Base-by-base conservation (phyloP, 2,329 filamentous ascomycete species). In the Trichophyton rubrum region DNA sequence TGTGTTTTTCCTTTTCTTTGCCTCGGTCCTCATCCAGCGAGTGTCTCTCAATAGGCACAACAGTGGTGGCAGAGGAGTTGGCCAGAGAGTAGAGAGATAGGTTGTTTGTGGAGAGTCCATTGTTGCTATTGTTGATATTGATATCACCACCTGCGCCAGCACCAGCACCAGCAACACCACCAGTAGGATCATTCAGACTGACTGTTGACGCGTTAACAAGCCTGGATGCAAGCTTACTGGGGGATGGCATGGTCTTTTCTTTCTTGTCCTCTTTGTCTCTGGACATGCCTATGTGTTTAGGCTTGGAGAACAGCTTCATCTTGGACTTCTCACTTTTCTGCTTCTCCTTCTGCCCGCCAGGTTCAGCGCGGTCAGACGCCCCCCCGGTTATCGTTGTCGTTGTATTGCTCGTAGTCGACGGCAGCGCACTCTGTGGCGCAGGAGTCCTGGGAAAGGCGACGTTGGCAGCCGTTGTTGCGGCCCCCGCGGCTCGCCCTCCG, bases 231-330 rank as follows among this genome's bases (percentile, higher is more conserved):
- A 81, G 74, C 66, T 81, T 82, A 59, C 79, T 82, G 0, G 84
- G 84, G 6, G 83, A 85, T 0, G 83, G 82, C 35, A 83, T 68
- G 1, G 79, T 76, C 58, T 79, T 79, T 22, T 79, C 74, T 64
- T 78, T 80, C 47, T 80, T 75, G 62, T 77, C 65, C 61, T 84
- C 80, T 66, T 81, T 84, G 51, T 84, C 80, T 63, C 82, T 80
- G n/a, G 80, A 81, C 15, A 84, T 79, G 3, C 78, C 80, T 64
- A 86, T 84, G 64, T 80, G 82, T 72, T 86, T 86, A 1, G 84
- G 83, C 67, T 86, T 86, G 3, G 81, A 83, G 68, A 87, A 87
- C 3, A 86, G 75, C 70, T 86, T 86, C 80, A 85, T 86, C 73
- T 85, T 86, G 41, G 82, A 82, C 67, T 82, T 82, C 66, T 84